Evolutionary conservation across 208 protist species (phyloP).

Genomic region (Phytomonas francai): DNA sequence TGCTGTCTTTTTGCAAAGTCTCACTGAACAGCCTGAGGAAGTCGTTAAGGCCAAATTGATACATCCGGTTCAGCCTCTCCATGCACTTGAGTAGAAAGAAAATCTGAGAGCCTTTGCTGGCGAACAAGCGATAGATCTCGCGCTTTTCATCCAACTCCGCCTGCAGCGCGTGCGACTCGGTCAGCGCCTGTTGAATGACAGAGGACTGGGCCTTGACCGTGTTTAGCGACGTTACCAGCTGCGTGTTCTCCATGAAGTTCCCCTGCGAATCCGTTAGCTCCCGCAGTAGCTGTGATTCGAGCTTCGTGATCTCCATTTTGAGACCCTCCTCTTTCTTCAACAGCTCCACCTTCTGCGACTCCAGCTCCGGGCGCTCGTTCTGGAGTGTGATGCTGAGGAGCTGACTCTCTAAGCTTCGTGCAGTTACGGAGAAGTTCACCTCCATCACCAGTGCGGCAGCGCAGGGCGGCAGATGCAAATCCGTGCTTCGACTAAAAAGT

Average conservation of each 20-base stretch:
- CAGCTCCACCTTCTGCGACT: slow-evolving; percentile 90
- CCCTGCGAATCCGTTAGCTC: slow-evolving; percentile 90
- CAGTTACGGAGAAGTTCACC: slow-evolving; percentile 97
- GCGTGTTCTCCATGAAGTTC: slow-evolving; percentile 93
- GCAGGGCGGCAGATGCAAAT: slow-evolving; percentile 83
- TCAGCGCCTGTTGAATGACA: slow-evolving; percentile 80
- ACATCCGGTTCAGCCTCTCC: slow-evolving; percentile 93
- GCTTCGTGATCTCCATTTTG: slow-evolving; percentile 90
- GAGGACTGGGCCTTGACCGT: slow-evolving; percentile 90
- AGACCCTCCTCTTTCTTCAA: slow-evolving; percentile 93
- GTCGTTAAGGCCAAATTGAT: slow-evolving; percentile 91
- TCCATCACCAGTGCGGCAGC: slow-evolving; percentile 84
- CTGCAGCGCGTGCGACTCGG: slow-evolving; percentile 81
- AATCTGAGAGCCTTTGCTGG: slow-evolving; percentile 72
- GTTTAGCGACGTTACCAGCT: slow-evolving; percentile 90
- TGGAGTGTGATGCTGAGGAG: slow-evolving; percentile 93
- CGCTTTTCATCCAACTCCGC: slow-evolving; percentile 91
- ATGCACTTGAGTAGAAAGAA: slow-evolving; percentile 93
- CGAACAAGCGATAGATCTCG: slow-evolving; percentile 91
- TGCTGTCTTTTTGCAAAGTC: slow-evolving; percentile 48
- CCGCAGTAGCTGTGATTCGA: slow-evolving; percentile 90
- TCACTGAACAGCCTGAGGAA: slow-evolving; percentile 85
- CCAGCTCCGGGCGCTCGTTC: slow-evolving; percentile 95
- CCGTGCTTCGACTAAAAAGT: slow-evolving; percentile 90
- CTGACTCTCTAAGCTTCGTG: slow-evolving; percentile 93